Base-by-base conservation (phyloP, 768 basidiomycete genomes). In the Collybia nuda region DNA sequence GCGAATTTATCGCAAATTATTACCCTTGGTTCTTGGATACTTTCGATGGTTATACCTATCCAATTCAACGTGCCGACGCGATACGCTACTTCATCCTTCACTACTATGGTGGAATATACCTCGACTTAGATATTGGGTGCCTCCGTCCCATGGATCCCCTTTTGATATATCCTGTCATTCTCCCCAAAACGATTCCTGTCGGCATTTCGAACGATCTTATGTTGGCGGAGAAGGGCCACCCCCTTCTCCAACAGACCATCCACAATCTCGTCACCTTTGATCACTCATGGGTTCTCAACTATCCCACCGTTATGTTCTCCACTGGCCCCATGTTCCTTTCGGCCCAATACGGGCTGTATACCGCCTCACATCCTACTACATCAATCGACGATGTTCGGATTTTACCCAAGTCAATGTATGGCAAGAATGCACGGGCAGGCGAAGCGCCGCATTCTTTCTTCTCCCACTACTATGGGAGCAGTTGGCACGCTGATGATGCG, bases 271-370 rank as follows among this genome's bases (percentile, higher is more conserved):
- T 84, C 61, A 85, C 86, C 18, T 99, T 96, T 65, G 92, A 98
- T 71, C 92, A 96, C 66, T 82, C 84, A 46, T 99, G 92, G 86
- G 67, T 97, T 47, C 83, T 95, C 64, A 97, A 98, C 70, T 99
- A 99, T 60, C 97, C 97, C 26, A 99, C 97, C 22, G 97, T 99
- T 75, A 99, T 99, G 97, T 99, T 99, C 72, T 93, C 93, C 47
- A 99, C 97, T 0, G 96, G 96, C 1, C 97, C 97, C 61, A 99
- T 99, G 97, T 99, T 98, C 71, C 73, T 99, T 11, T 98, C 95
- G 0, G 85, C 88, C 2, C 93, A 97, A 65, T 96, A 96, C 67
- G 90, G 92, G 37, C 76, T 95, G 45, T 98, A 90, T 69, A 80
- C 81, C 5, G 75, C 88, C 3, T 78, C 85, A 9, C 82, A 90